These are phyloP conservation scores for Stylosanthes scabra DNA, from an alignment of 331 rosid genomes.

Conservation along the genomic window DNA sequence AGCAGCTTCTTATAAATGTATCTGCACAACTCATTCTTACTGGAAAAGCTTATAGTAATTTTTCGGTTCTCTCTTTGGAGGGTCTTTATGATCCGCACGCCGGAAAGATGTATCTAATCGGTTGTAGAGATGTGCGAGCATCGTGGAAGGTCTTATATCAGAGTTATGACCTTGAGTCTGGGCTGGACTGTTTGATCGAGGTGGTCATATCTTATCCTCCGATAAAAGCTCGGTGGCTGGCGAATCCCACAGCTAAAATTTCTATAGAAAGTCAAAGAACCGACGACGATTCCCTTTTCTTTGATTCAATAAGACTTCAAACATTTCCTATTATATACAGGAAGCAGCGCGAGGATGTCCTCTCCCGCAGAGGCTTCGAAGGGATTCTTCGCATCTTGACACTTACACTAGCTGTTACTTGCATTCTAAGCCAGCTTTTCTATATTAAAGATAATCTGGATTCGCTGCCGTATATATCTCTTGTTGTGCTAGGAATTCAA, in stretches of 20 bases:
- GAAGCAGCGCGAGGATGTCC: slow-evolving; percentile 77
- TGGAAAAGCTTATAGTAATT: slow-evolving; percentile 57
- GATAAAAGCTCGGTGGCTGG: slow-evolving; percentile 79
- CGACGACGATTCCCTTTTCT: slow-evolving; percentile 71
- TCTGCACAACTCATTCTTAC: slow-evolving; percentile 73
- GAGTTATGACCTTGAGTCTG: slow-evolving; percentile 79
- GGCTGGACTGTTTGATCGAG: slow-evolving; percentile 81
- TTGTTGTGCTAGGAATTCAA: slow-evolving; percentile 82
- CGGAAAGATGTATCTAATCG: slow-evolving; percentile 86
- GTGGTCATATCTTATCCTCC: slow-evolving; percentile 89
- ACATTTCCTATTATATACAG: slow-evolving; percentile 74
- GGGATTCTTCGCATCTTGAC: slow-evolving; percentile 80
- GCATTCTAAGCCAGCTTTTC: slow-evolving; percentile 75
- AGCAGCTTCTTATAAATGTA: slow-evolving; percentile 79
- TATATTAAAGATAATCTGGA: slow-evolving; percentile 63
- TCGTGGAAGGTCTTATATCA: slow-evolving; percentile 71
- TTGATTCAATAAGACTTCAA: slow-evolving; percentile 58
- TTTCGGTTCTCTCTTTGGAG: slow-evolving; percentile 75
- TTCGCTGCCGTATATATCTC: slow-evolving; percentile 74
- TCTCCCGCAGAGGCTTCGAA: slow-evolving; percentile 78
- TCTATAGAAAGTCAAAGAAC: slow-evolving; percentile 74
- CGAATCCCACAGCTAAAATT: slow-evolving; percentile 68
- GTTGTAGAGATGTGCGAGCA: slow-evolving; percentile 87
- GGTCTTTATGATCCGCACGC: slow-evolving; percentile 85
- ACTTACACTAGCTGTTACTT: slow-evolving; percentile 74